phyloP scores from a whole-genome alignment of 176 grass and related monocot species.

The Puya raimondii region DNA sequence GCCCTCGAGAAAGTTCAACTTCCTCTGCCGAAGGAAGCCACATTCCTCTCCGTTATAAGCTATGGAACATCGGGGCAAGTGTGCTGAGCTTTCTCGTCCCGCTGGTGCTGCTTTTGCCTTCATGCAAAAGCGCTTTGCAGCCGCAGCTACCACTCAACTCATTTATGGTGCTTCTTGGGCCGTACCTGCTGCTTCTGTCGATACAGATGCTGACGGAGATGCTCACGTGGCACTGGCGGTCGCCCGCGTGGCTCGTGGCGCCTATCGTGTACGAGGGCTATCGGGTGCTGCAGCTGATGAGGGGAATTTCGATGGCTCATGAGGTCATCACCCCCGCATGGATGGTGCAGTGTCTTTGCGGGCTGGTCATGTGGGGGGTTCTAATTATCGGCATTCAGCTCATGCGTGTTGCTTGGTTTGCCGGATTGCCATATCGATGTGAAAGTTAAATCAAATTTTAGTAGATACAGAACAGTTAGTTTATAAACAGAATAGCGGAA shows the following conservation, averaged over 20 bases:
- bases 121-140: slow-evolving; percentile 39
- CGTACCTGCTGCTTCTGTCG: slow-evolving; percentile 68
- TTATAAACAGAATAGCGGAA: no score
- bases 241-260: slow-evolving; percentile 74
- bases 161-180: slow-evolving; percentile 60
- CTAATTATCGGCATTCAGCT: slow-evolving; percentile 82
- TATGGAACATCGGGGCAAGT: slow-evolving; percentile 64
- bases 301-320: slow-evolving; percentile 57
- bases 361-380: slow-evolving; percentile 87
- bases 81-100: slow-evolving; percentile 48
- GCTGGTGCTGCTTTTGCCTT: slow-evolving; percentile 41
- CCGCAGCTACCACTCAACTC: slow-evolving; percentile 51
- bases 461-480: background rate
- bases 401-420: slow-evolving; percentile 85
- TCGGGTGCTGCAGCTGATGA: slow-evolving; percentile 85
- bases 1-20: slow-evolving; percentile 29
- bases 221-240: slow-evolving; percentile 92
- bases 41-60: slow-evolving; percentile 47
- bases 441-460: slow-evolving; percentile 11
- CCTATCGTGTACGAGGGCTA: slow-evolving; percentile 85
- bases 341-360: slow-evolving; percentile 68
- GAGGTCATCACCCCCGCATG: slow-evolving; percentile 64
- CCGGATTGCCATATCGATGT: slow-evolving; percentile 39
- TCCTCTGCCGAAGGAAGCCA: slow-evolving; percentile 26
- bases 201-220: slow-evolving; percentile 77